These are phyloP conservation scores for Astrocystis sublimbata DNA, from an alignment of 495 filamentous ascomycete species.

Conservation along the genomic window DNA sequence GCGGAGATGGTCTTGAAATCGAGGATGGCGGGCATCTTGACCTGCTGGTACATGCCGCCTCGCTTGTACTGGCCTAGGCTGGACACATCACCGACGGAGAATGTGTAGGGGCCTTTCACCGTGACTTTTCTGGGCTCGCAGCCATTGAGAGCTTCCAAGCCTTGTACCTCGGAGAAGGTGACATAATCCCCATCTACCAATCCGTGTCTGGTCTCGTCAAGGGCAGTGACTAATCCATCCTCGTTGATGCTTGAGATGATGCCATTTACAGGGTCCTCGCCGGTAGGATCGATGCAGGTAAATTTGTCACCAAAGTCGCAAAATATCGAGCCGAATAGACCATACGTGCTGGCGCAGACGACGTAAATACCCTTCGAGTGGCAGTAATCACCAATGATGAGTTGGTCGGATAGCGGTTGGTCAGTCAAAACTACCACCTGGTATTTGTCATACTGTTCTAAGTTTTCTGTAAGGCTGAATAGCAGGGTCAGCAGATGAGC, in stretches of 20 bases:
- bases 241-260: conserved; percentile 89
- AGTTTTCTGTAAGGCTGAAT: conserved; percentile 62
- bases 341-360: conserved; percentile 83
- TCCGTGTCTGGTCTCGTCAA: conserved; percentile 95
- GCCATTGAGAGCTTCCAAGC: conserved; percentile 87
- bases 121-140: conserved; percentile 82
- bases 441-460: conserved; percentile 79
- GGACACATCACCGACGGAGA: conserved; percentile 93
- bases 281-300: conserved; percentile 82
- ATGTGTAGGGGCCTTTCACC: conserved; percentile 95
- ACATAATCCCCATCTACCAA: conserved; percentile 96
- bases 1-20: conserved; percentile 79
- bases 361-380: conserved; percentile 89
- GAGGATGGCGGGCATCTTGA: conserved; percentile 95
- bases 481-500: conserved; percentile 22
- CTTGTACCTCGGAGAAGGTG: conserved; percentile 88
- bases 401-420: conserved; percentile 74
- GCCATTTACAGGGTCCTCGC: conserved; percentile 82
- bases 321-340: conserved; percentile 93
- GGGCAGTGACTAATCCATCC: conserved; percentile 85
- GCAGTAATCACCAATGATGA: conserved; percentile 84
- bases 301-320: conserved; percentile 97
- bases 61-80: conserved; percentile 79
- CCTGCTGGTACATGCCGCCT: conserved; percentile 88
- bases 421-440: conserved; percentile 91